Conservation (phyloP, 352 stramenopile species). For the Peronosclerospora sorghi region DNA sequence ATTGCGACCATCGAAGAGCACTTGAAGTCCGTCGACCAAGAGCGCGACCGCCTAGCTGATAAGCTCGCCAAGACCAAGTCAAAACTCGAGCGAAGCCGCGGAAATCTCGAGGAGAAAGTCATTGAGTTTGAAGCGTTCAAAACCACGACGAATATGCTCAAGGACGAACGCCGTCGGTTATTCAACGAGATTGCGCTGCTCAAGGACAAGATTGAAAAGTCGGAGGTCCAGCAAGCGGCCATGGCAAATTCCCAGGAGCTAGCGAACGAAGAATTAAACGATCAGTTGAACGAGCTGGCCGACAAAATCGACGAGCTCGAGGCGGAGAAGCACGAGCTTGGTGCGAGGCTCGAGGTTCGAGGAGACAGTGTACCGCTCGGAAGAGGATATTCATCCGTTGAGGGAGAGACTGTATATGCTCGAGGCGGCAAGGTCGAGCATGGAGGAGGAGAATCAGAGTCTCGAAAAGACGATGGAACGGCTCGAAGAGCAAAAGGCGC, state of each 20-base stretch:
- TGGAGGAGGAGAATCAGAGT: conserved; percentile 28
- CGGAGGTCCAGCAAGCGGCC: conserved; percentile 30
- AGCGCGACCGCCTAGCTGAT: conserved; percentile 37
- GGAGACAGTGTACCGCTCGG: conserved; percentile 23
- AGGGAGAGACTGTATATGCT: conserved; percentile 34
- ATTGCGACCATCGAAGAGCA: conserved; percentile 44
- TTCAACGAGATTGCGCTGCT: conserved; percentile 45
- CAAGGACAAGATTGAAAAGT: conserved; percentile 34
- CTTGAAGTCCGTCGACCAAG: conserved; percentile 26
- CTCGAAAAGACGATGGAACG: conserved; percentile 23
- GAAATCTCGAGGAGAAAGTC: conserved; percentile 49
- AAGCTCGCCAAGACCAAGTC: conserved; percentile 32
- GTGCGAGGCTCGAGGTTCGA: conserved; percentile 23
- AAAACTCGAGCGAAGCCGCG: conserved; percentile 36
- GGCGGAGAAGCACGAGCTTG: conserved; percentile 37
- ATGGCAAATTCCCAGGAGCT: conserved; percentile 36
- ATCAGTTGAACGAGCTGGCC: conserved; percentile 44
- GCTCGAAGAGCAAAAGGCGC: conserved; percentile 29
- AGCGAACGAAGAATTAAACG: conserved; percentile 38
- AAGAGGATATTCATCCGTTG: conserved; percentile 41
- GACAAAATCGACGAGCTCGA: conserved; percentile 52
- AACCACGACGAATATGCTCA: conserved; percentile 47
- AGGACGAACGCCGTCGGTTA: conserved; percentile 41
- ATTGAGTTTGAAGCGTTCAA: conserved; percentile 54
- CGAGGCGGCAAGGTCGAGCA: conserved; percentile 30